These are phyloP conservation scores for Clitopilus passeckerianus DNA, from an alignment of 768 basidiomycete genomes.

Conservation along the genomic window DNA sequence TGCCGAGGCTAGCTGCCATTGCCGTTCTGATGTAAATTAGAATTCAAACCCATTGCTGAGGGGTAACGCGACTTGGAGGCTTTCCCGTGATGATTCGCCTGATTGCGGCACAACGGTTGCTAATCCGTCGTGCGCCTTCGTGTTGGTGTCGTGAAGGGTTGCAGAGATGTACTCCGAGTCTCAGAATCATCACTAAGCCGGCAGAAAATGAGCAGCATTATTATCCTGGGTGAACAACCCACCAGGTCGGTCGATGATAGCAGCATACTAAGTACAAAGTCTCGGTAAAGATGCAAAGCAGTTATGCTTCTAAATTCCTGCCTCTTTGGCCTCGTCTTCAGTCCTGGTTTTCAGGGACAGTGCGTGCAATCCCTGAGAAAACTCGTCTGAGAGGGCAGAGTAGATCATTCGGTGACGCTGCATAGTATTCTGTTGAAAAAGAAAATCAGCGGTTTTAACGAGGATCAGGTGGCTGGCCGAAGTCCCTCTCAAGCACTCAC, in stretches of 20 bases:
- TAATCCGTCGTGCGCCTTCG: neutral
- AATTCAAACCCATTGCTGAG: neutral
- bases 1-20: neutral
- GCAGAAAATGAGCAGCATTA: neutral
- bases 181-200: neutral
- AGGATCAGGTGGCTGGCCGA: neutral
- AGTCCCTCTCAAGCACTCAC: slow-evolving; percentile 30
- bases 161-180: neutral
- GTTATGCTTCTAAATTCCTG: neutral
- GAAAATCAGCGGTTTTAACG: slow-evolving; percentile 8
- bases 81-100: neutral
- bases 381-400: slow-evolving; percentile 64
- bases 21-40: neutral
- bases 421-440: slow-evolving; percentile 51
- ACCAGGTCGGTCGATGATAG: neutral
- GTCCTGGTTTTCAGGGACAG: slow-evolving; percentile 75
- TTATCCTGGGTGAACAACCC: neutral
- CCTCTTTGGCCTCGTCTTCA: slow-evolving; percentile 34
- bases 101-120: slow-evolving; percentile 1
- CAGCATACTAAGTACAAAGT: slow-evolving; percentile 1
- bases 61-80: neutral
- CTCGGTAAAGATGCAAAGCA: slow-evolving; percentile 3
- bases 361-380: slow-evolving; percentile 69
- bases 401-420: slow-evolving; percentile 82
- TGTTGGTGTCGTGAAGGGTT: slow-evolving; percentile 1